Evolutionary conservation across 345 rosid species (phyloP).

Genomic region (Camelina laxa): DNA sequence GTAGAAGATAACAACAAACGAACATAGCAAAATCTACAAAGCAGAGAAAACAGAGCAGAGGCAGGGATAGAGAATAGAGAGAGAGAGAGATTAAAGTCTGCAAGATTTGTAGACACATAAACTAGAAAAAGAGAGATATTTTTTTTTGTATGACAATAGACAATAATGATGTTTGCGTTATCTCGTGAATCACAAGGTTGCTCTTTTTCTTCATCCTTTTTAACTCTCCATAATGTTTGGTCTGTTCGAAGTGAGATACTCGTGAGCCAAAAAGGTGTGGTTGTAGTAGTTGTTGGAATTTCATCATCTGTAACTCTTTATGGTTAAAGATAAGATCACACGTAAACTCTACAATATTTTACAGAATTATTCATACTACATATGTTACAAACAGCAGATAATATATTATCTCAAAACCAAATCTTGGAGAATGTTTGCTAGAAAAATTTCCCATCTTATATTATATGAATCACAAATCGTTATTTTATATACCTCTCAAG

Average conservation of each 20-base stretch:
- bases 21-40: conserved; percentile 27
- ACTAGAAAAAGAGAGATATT: conserved; percentile 13
- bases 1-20: conserved; percentile 13
- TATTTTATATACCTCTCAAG: too few species aligned
- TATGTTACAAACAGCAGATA: not conserved
- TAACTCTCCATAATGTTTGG: conserved; percentile 39
- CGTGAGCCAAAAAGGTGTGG: conserved; percentile 44
- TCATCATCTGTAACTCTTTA: conserved; percentile 34
- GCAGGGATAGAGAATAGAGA: conserved; percentile 15
- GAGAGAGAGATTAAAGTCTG: not conserved
- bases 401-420: not conserved
- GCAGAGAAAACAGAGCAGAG: conserved; percentile 4
- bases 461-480: not conserved
- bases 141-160: not conserved
- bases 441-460: not conserved
- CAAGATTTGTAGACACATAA: conserved; percentile 34
- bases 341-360: not conserved
- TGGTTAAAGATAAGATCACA: conserved; percentile 29
- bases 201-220: conserved; percentile 12
- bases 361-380: conserved; percentile 5
- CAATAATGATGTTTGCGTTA: conserved; percentile 25
- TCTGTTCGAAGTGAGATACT: conserved; percentile 45
- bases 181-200: conserved; percentile 41
- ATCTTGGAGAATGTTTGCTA: conserved; percentile 17
- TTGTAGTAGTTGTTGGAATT: conserved; percentile 43